Evolutionary conservation across 495 filamentous ascomycete genomes (phyloP), one percentile per base, ranked within the genome.

Genomic region (Entonaema liquescens): DNA sequence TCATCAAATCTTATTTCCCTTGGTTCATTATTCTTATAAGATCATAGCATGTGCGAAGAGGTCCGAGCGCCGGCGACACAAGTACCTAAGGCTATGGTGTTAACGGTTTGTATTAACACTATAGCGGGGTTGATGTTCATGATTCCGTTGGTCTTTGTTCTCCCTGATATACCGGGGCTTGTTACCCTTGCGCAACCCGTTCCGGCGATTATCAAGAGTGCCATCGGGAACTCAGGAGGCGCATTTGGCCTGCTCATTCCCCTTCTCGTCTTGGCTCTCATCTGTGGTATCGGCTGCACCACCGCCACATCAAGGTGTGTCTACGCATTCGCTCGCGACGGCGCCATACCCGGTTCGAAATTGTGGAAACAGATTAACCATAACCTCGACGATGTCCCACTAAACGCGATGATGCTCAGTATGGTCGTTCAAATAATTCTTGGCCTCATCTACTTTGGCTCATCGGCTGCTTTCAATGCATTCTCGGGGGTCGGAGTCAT

Each of bases 401-500:
- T 86, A 13, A 85, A 84, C 74, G 83, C 79, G 50, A 85, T 86
- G 79, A 80, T 85, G 77, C 75, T 86, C 12, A 82, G 80, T 55
- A 83, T 81, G 76, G 80, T 70, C 17, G 74, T 86, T 36, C 77
- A 85, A 66, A 78, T 84, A 50, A 25, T 83, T 5, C 76, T 80
- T 44, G 84, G 79, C 62, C 75, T 83, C 73, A 86, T 87, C 67
- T 86, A 86, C 74, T 85, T 87, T 68, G 85, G 84, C 36, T 85
- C 83, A 1, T 68, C 78, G 7, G 78, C 82, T 12, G 85, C 83
- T 23, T 85, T 84, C 77, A 89, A 86, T 53, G 88, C 87, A 11
- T 90, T 91, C 70, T 87, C 85, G 17, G 88, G 87, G 8, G 86
- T 89, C 2, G 88, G 87, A 12, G 87, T 89, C 52, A 89, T 90